Evolutionary conservation across 1,139 yeast genomes (phyloP), one percentile per base, ranked within the genome.

Genomic region (Pichia sp.): DNA sequence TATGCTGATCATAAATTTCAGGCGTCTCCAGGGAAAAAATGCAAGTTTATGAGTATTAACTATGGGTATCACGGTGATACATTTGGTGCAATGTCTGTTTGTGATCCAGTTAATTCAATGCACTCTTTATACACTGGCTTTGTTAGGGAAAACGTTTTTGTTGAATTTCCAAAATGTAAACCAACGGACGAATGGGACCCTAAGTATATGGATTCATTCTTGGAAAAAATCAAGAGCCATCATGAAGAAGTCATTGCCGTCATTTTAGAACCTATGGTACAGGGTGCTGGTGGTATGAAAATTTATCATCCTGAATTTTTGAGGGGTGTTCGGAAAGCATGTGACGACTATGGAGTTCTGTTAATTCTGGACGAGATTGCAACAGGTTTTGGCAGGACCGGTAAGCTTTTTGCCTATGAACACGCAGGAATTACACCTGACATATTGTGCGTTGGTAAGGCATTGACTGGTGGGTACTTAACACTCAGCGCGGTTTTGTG

Each of bases 11-110:
- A 62, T 69, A 49, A 71, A 77, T 55, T 62, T 54, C 8, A 11
- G 8, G 33, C 10, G 11, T 31, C 33, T 2, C 8, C 8, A 8
- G 8, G 10, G 10, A 31, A 11, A 11, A 31, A 31, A 31, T 31
- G 33, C 33, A 74, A 72, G 55, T 71, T 72, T 50, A 68, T 77
- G 48, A 68, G 77, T 3, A 67, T 81, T 60, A 66, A 65, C 38
- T 70, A 71, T 49, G 69, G 79, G 3, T 77, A 77, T 62, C 82
- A 77, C 59, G 82, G 82, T 9, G 77, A 65, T 62, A 72, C 81
- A 36, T 57, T 73, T 48, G 81, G 78, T 46, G 69, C 80, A 36
- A 64, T 76, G 54, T 70, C 81, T 3, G 62, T 77, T 31, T 66
- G 67, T 44, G 60, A 60, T 44, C 66, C 66, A 5, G 49, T 57